Evolutionary conservation across 768 basidiomycete genomes (phyloP).

Genomic region (Ephemerocybe angulata): DNA sequence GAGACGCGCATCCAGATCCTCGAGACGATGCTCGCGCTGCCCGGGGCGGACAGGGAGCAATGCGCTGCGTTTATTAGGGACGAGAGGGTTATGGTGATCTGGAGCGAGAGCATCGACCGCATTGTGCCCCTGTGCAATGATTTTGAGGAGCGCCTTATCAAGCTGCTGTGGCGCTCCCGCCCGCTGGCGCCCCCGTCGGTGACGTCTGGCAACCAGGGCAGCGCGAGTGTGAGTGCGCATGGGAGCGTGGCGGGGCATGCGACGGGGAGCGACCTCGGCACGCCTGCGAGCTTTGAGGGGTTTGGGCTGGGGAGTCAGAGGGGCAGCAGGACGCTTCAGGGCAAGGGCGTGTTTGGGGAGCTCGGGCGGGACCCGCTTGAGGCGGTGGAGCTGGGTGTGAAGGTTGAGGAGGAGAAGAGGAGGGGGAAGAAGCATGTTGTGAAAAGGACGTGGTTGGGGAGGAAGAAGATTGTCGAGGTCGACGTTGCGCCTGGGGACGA

Average conservation of each 20-base stretch:
- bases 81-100: conserved; percentile 80
- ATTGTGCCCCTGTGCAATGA: conserved; percentile 73
- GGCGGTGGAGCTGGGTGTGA: conserved; percentile 8
- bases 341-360: conserved; percentile 24
- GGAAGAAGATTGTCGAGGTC: conserved; percentile 32
- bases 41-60: conserved; percentile 81
- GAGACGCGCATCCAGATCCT: conserved; percentile 85
- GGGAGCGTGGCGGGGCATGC: conserved; percentile 1
- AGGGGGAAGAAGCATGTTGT: conserved; percentile 12
- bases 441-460: conserved; percentile 61
- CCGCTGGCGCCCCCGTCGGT: conserved; percentile 14
- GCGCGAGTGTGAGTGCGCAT: conserved; percentile 4
- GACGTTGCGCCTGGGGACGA: conserved; percentile 11
- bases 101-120: conserved; percentile 76
- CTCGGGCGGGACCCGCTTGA: conserved; percentile 22
- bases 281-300: background rate
- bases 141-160: conserved; percentile 76
- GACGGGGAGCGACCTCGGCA: background rate
- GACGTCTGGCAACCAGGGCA: conserved; percentile 8
- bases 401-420: background rate
- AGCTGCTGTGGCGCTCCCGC: conserved; percentile 68
- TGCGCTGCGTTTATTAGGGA: conserved; percentile 86
- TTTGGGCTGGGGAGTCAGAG: background rate
- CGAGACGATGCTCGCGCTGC: conserved; percentile 73
- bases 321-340: background rate